Evolutionary conservation across 2,329 filamentous ascomycete species (phyloP).

Genomic region (Monosporascus sp.): DNA sequence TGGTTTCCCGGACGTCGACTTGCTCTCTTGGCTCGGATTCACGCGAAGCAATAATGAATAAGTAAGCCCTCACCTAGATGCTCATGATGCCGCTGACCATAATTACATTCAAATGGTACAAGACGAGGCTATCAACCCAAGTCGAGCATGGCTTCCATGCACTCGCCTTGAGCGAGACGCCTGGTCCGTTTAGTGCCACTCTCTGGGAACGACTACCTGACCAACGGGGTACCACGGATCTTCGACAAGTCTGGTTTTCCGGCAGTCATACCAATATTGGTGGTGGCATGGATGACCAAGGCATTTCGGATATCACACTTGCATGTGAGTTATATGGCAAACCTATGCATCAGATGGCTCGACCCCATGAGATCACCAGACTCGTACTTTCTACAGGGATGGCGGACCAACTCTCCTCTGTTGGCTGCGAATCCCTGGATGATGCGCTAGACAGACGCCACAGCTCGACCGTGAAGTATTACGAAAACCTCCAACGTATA

Average conservation of each 20-base stretch:
- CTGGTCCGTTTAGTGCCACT: constrained; percentile 49
- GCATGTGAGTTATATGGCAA: constrained; percentile 23
- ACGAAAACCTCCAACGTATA: constrained; percentile 28
- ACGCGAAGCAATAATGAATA: constrained; percentile 41
- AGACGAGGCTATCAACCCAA: constrained; percentile 46
- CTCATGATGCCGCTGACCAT: constrained; percentile 23
- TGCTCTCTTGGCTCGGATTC: constrained; percentile 41
- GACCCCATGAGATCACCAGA: neutral
- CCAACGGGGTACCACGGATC: constrained; percentile 35
- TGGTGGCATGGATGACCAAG: constrained; percentile 57
- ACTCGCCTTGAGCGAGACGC: constrained; percentile 52
- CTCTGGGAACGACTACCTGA: constrained; percentile 44
- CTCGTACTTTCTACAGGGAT: constrained; percentile 36
- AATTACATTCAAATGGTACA: constrained; percentile 45
- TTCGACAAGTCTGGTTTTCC: constrained; percentile 60
- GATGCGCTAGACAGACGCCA: constrained; percentile 23
- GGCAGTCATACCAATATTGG: constrained; percentile 68
- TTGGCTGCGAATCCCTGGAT: constrained; percentile 43
- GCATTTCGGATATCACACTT: constrained; percentile 31
- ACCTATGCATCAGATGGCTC: neutral
- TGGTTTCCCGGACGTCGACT: constrained; percentile 26
- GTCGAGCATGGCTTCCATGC: constrained; percentile 57
- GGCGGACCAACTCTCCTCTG: constrained; percentile 50
- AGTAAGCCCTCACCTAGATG: constrained; percentile 23
- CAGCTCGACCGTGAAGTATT: constrained; percentile 33